Evolutionary conservation across 2,329 filamentous ascomycete genomes (phyloP).

Genomic region (Neofusicoccum cordaticola): DNA sequence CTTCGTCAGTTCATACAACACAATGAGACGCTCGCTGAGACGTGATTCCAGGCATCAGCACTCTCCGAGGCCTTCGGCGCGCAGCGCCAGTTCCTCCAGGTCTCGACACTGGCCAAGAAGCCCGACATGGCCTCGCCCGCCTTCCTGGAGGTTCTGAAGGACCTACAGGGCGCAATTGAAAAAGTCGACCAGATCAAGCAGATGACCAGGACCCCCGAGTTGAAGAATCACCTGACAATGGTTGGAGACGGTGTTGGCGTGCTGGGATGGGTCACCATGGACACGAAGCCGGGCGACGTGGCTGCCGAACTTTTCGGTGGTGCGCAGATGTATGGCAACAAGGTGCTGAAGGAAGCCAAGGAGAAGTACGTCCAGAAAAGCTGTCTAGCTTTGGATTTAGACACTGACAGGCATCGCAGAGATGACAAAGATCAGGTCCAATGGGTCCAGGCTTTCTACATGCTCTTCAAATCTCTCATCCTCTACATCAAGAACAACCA

Average conservation of each 20-base stretch:
- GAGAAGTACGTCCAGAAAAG: constrained; percentile 57
- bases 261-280: constrained; percentile 85
- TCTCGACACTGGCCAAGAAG: constrained; percentile 89
- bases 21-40: not conserved
- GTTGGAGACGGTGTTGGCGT: constrained; percentile 88
- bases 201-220: constrained; percentile 68
- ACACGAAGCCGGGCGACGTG: constrained; percentile 76
- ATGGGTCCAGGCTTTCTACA: constrained; percentile 91
- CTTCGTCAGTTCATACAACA: not conserved
- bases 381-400: not conserved
- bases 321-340: constrained; percentile 92
- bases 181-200: constrained; percentile 79
- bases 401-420: not conserved
- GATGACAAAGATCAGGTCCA: constrained; percentile 60
- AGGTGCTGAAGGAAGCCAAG: constrained; percentile 87
- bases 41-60: constrained; percentile 47
- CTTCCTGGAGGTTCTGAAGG: constrained; percentile 77
- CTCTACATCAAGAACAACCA: constrained; percentile 85
- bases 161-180: constrained; percentile 78
- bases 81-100: constrained; percentile 82
- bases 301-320: constrained; percentile 79
- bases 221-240: constrained; percentile 79
- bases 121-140: constrained; percentile 69
- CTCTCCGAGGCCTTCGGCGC: constrained; percentile 70
- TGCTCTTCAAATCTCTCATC: constrained; percentile 78